Conservation (phyloP, 225 moss, liverwort and hornwort genomes). For the Bryum argenteum region DNA sequence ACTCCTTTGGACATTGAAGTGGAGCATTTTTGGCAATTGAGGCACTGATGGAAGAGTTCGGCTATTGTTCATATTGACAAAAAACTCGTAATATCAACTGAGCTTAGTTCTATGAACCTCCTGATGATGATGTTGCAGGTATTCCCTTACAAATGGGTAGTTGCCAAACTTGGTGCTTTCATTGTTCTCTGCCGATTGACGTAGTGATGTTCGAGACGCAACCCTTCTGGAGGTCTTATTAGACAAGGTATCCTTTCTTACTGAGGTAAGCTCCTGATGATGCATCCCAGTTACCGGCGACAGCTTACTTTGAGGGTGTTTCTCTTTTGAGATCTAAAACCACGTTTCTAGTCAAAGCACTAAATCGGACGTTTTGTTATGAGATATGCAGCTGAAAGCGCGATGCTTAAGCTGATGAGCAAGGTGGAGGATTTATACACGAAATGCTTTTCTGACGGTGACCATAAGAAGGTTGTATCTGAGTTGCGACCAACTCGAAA, state of each 20-base stretch:
- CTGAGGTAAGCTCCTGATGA: slow-evolving; percentile 8
- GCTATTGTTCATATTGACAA: neutral
- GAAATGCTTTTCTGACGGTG: too few relatives aligned
- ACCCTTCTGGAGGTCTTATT: slow-evolving; percentile 74
- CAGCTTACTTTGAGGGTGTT: neutral
- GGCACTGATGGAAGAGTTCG: neutral
- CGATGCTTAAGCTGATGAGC: too few relatives aligned
- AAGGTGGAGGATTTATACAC: too few relatives aligned
- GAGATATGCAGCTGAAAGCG: slow-evolving; percentile 63
- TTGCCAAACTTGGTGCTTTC: slow-evolving; percentile 73
- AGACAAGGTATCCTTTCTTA: slow-evolving; percentile 64
- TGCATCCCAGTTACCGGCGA: neutral
- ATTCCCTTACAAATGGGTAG: slow-evolving; percentile 84
- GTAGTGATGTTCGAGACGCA: slow-evolving; percentile 77
- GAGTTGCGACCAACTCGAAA: too few relatives aligned
- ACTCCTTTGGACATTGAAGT: slow-evolving; percentile 8
- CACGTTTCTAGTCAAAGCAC: slow-evolving; percentile 6
- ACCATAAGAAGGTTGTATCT: too few relatives aligned
- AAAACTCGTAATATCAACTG: slow-evolving; percentile 4
- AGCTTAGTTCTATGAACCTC: neutral
- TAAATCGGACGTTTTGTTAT: neutral
- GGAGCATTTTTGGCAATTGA: neutral
- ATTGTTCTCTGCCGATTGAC: slow-evolving; percentile 79
- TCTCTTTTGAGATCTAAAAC: neutral
- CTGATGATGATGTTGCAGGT: slow-evolving; percentile 51